A percentile compares a stretch with the other conserved stretches of the same genome.
phyloP scores from a whole-genome alignment of 305 asterid genomes.

The Plantago lanceolata region DNA sequence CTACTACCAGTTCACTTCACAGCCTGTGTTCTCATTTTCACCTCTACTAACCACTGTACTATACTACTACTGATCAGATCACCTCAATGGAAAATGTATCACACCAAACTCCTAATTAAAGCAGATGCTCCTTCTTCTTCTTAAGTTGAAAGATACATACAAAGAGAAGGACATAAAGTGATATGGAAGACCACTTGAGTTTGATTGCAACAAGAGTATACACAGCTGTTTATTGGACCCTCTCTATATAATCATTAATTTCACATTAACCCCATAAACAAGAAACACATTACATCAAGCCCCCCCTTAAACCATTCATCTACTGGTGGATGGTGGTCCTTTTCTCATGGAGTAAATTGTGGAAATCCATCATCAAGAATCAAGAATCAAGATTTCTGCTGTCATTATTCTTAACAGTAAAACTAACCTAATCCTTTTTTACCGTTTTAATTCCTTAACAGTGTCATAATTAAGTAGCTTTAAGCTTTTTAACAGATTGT shows the following conservation, averaged over 20 bases:
- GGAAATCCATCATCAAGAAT: constrained; percentile 26
- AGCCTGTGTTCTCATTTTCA: constrained; percentile 25
- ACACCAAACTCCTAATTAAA: constrained; percentile 36
- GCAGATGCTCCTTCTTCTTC: constrained; percentile 31
- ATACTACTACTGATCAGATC: too few species aligned
- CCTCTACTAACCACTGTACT: neutral
- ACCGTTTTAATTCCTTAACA: neutral
- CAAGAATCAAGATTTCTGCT: too few species aligned
- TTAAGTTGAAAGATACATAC: constrained; percentile 28
- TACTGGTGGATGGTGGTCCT: constrained; percentile 30
- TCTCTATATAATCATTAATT: constrained; percentile 29
- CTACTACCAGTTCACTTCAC: neutral
- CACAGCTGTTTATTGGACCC: constrained; percentile 46
- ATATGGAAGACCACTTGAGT: constrained; percentile 34
- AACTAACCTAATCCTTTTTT: neutral
- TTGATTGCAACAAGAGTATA: constrained; percentile 26
- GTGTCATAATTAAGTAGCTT: neutral
- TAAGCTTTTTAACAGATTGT: too few species aligned
- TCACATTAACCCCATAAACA: constrained; percentile 30
- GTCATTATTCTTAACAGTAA: neutral
- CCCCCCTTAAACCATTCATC: constrained; percentile 24
- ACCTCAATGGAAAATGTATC: constrained; percentile 29
- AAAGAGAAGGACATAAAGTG: constrained; percentile 59
- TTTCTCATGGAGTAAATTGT: constrained; percentile 42
- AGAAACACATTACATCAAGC: constrained; percentile 47